phyloP scores from a whole-genome alignment of 1,284 basidiomycete genomes.

The Blastosporella zonata region DNA sequence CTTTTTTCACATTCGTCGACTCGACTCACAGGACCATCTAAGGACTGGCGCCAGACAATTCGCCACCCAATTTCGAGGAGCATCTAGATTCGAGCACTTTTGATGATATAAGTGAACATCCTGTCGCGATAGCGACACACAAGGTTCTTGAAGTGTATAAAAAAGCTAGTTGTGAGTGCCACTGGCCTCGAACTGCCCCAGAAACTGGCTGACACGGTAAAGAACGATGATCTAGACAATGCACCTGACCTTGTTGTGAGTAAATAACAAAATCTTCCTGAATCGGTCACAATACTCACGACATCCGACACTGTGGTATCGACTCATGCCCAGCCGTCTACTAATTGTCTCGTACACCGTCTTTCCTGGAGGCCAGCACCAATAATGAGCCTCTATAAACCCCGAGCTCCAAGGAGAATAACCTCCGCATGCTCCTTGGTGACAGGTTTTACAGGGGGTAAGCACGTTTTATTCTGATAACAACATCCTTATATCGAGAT shows the following conservation, averaged over 20 bases:
- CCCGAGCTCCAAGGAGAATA: conserved; percentile 77
- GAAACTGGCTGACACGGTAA: conserved; percentile 5
- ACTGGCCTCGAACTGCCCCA: background rate
- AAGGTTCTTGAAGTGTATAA: conserved; percentile 96
- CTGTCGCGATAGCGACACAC: conserved; percentile 87
- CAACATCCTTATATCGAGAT: background rate
- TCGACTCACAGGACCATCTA: conserved; percentile 29
- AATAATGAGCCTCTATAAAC: conserved; percentile 86
- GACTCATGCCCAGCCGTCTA: conserved; percentile 65
- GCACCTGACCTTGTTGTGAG: conserved; percentile 87
- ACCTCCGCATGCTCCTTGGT: conserved; percentile 90
- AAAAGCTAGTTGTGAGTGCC: conserved; percentile 71
- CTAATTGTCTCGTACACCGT: conserved; percentile 48
- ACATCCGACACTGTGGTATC: conserved; percentile 91
- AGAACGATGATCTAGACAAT: conserved; percentile 72
- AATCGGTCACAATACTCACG: conserved; percentile 3
- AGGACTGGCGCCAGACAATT: conserved; percentile 85
- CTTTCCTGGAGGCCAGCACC: conserved; percentile 37
- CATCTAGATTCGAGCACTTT: conserved; percentile 71
- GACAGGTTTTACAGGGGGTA: conserved; percentile 82
- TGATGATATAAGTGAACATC: conserved; percentile 85
- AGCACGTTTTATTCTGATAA: conserved; percentile 24
- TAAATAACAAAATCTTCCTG: background rate
- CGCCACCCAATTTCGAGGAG: conserved; percentile 89
- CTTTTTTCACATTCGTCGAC: conserved; percentile 77